Evolutionary conservation across 176 grass and related monocot species (phyloP).

Genomic region (Carex scoparia): DNA sequence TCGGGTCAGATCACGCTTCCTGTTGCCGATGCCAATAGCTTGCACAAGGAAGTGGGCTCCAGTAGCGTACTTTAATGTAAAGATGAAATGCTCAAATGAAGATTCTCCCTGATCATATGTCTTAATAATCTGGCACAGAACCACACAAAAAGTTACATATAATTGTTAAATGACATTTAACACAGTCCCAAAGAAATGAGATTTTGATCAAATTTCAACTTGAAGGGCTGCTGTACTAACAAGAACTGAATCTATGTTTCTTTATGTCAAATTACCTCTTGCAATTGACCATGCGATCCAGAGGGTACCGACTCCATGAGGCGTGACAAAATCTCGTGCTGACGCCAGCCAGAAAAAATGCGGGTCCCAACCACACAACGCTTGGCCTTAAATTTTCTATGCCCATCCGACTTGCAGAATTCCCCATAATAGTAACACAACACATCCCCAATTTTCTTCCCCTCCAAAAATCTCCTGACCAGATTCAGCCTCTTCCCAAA

Average conservation of each 20-base stretch:
- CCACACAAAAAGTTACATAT: conserved; percentile 17
- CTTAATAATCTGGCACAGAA: conserved; percentile 52
- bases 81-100: conserved; percentile 83
- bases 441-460: conserved; percentile 69
- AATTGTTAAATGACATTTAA: neutral
- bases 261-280: conserved; percentile 24
- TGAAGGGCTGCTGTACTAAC: neutral
- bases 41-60: conserved; percentile 50
- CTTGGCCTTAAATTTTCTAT: conserved; percentile 79
- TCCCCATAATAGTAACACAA: conserved; percentile 80
- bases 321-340: conserved; percentile 72
- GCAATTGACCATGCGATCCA: conserved; percentile 38
- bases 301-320: conserved; percentile 42
- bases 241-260: neutral
- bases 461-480: conserved; percentile 54
- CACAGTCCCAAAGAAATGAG: neutral
- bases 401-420: conserved; percentile 68
- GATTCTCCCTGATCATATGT: conserved; percentile 52
- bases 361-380: conserved; percentile 65
- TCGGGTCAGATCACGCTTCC: conserved; percentile 71
- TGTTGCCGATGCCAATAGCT: conserved; percentile 67
- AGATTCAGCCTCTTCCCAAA: conserved; percentile 90
- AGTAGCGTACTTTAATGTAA: conserved; percentile 49
- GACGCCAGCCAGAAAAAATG: conserved; percentile 80
- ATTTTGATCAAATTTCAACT: neutral